phyloP scores from a whole-genome alignment of 2,329 filamentous ascomycete species.

The Rutstroemia sp. region DNA sequence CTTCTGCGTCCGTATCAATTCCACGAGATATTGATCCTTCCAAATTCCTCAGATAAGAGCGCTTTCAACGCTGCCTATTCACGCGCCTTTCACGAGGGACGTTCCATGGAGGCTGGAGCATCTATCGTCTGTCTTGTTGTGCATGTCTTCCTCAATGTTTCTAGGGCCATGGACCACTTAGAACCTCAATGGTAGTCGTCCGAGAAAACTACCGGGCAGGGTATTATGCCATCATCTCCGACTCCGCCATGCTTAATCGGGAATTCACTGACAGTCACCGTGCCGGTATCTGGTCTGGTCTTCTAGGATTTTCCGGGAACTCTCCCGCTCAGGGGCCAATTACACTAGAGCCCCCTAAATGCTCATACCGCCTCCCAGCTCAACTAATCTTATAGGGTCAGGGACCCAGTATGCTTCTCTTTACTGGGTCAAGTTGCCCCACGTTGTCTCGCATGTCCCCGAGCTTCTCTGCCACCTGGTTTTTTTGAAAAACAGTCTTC shows the following conservation, averaged over 20 bases:
- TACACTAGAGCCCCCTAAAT: neutral
- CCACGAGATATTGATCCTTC: neutral
- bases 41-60: neutral
- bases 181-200: neutral
- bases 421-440: slow-evolving; percentile 3
- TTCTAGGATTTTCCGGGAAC: slow-evolving; percentile 8
- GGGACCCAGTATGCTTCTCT: neutral
- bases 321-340: slow-evolving; percentile 10
- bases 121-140: neutral
- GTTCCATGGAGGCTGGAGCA: neutral
- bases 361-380: slow-evolving; percentile 2
- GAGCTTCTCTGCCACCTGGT: neutral
- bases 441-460: neutral
- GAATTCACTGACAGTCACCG: neutral
- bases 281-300: neutral
- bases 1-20: no score
- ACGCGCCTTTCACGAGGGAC: neutral
- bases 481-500: neutral
- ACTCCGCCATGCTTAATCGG: neutral
- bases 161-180: neutral
- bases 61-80: neutral
- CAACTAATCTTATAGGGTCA: neutral
- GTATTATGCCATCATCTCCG: neutral
- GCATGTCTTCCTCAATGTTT: neutral
- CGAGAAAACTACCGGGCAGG: slow-evolving; percentile 4